Base-by-base conservation (phyloP, 257 asterid species). In the Nicotiana sylvestris region DNA sequence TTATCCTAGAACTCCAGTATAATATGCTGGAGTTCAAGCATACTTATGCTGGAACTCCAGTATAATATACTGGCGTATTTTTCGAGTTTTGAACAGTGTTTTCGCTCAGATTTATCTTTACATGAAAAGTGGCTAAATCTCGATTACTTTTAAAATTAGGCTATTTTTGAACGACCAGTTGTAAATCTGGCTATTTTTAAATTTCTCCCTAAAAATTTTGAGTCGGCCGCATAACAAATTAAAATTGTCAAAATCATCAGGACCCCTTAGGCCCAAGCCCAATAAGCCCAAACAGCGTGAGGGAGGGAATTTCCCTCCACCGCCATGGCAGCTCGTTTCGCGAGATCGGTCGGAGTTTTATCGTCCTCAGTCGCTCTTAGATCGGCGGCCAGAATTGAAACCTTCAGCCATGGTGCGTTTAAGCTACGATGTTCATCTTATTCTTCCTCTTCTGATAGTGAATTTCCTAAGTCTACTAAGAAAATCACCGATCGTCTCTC, bases 401-500 rank as follows among this genome's bases (percentile, higher is more conserved):
- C 82, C 39, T n/a, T 56, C 2, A 64, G 85, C 85, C 83, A 27
- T 78, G 83, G 81, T 30, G 53, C n/a, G 27, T 72, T 53, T 51
- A 32, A 66, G 39, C 21, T 46, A 4, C 84, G 91, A 80, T 85
- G 83, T 43, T 62, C 83, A 5, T 81, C 87, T 2, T 77, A 87
- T 0, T 74, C 83, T 4, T 68, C 90, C 51, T 78, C 88, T n/a
- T 60, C 88, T 0, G 79, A 55, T 51, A 83, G 86, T 64, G 78
- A 29, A 12, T 61, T 17, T 17, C 86, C 4, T 13, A 76, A n/a
- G 61, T 70, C 90, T 39, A 80, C 67, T 12, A 68, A 84, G 84
- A 90, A 90, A 83, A 21, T 81, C 62, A 60, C 65, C 21, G 97
- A 95, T 66, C 98, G 97, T 51, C 92, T 95, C 49, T 91, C 97